phyloP scores from a whole-genome alignment of 2,329 filamentous ascomycete genomes.

The Sarocladium strictum region DNA sequence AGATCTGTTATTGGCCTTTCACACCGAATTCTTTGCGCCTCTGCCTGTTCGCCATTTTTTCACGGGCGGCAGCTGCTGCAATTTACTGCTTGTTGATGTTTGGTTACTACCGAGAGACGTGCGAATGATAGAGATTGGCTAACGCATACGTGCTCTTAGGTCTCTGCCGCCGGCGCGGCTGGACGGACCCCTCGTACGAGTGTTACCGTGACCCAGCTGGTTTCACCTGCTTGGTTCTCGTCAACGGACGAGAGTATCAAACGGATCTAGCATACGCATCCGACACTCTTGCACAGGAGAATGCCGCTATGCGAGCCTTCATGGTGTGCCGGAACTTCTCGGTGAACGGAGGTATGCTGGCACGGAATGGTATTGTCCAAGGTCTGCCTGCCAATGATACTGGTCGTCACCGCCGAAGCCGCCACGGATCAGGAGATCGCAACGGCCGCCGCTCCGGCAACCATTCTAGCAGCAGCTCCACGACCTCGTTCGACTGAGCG shows the following conservation, averaged over 20 bases:
- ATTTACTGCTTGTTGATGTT: too few relatives aligned
- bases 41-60: too few relatives aligned
- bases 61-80: too few relatives aligned
- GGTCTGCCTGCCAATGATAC: slow-evolving; percentile 52
- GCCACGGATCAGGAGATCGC: slow-evolving; percentile 41
- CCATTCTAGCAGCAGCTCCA: slow-evolving; percentile 59
- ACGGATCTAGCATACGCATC: slow-evolving; percentile 82
- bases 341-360: slow-evolving; percentile 88
- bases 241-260: slow-evolving; percentile 95
- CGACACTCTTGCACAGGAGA: slow-evolving; percentile 79
- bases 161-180: slow-evolving; percentile 89
- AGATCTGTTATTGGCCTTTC: too few relatives aligned
- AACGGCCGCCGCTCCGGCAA: slow-evolving; percentile 46
- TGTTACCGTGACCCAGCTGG: slow-evolving; percentile 68
- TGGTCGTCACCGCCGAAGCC: slow-evolving; percentile 45
- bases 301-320: slow-evolving; percentile 91
- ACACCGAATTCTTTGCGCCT: too few relatives aligned
- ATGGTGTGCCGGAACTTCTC: slow-evolving; percentile 98
- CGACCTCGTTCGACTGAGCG: slow-evolving; percentile 49
- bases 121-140: background rate
- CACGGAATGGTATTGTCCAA: slow-evolving; percentile 62
- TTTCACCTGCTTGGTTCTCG: slow-evolving; percentile 84
- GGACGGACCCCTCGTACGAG: slow-evolving; percentile 87
- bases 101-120: background rate
- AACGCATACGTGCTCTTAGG: slow-evolving; percentile 43